Base-by-base conservation (phyloP, 2,329 filamentous ascomycete species). In the Ramularia endophylla region DNA sequence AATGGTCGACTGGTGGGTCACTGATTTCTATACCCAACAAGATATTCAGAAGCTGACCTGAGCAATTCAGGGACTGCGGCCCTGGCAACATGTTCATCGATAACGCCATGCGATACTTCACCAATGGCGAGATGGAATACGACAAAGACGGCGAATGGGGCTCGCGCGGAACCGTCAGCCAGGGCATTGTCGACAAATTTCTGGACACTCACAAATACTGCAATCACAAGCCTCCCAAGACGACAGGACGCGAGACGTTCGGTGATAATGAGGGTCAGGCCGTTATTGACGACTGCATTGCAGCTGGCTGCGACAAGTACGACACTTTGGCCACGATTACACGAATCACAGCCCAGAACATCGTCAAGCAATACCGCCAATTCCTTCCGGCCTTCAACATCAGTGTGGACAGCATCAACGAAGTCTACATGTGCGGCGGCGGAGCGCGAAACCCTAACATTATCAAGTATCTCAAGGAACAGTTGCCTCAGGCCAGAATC, bases 21-120 rank as follows among this genome's bases (percentile, higher is more conserved):
- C n/a, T n/a, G n/a, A n/a, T n/a, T n/a, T n/a, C n/a, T n/a, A n/a
- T n/a, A n/a, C n/a, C n/a, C n/a, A n/a, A n/a, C n/a, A n/a, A n/a
- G n/a, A n/a, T n/a, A n/a, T n/a, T n/a, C n/a, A n/a, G n/a, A n/a
- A n/a, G n/a, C n/a, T n/a, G n/a, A n/a, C n/a, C n/a, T n/a, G n/a
- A n/a, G n/a, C n/a, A n/a, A n/a, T 53, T 36, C 13, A 56, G 44
- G 38, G 38, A 35, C 22, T 49, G 44, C 32, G 52, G 52, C 8
- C 50, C 52, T 9, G 52, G 52, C n/a, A 54, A 54, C 39, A 40
- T 55, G 18, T 53, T 54, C 37, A 55, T 55, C 31, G 52, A 55
- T 38, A 41, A 37, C 20, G 50, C 52, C 1, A 36, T 55, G 27
- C 52, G 52, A 13, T 48, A 47, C 34, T 54, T 54, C 36, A 53